Conservation (phyloP, 2,329 filamentous ascomycete species). For the Harringtonia aguacate region DNA sequence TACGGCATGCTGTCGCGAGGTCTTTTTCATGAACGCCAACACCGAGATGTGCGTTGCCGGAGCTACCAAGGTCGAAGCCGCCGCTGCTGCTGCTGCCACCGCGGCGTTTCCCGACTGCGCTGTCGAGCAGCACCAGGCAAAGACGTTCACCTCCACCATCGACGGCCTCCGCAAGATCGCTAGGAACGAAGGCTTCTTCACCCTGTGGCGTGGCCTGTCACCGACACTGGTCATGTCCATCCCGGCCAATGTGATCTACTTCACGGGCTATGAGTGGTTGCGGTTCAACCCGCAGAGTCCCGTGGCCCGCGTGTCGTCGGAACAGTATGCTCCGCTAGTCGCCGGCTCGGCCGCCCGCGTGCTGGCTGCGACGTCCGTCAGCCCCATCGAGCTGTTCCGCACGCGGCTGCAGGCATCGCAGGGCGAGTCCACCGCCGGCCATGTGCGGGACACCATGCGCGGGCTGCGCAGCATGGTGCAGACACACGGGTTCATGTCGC, state of each 20-base stretch:
- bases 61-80: conserved; percentile 35
- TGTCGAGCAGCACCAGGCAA: conserved; percentile 75
- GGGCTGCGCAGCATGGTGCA: conserved; percentile 72
- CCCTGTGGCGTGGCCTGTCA: conserved; percentile 88
- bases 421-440: conserved; percentile 46
- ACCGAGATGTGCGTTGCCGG: conserved; percentile 71
- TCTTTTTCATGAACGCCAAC: conserved; percentile 90
- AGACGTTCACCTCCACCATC: conserved; percentile 79
- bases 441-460: conserved; percentile 68
- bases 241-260: conserved; percentile 95
- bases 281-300: conserved; percentile 65
- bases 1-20: conserved; percentile 89
- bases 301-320: conserved; percentile 49
- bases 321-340: conserved; percentile 67
- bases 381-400: conserved; percentile 87
- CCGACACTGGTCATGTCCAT: conserved; percentile 91
- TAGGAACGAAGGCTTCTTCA: conserved; percentile 75
- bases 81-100: conserved; percentile 32
- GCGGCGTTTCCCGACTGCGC: conserved; percentile 54
- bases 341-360: conserved; percentile 71
- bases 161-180: conserved; percentile 93
- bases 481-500: conserved; percentile 62
- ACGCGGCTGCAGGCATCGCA: conserved; percentile 80
- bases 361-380: conserved; percentile 71
- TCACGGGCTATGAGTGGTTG: conserved; percentile 94